Evolutionary conservation across 1,284 basidiomycete genomes (phyloP), one percentile per base, ranked within the genome.

Genomic region (Hymenochaete sp.): DNA sequence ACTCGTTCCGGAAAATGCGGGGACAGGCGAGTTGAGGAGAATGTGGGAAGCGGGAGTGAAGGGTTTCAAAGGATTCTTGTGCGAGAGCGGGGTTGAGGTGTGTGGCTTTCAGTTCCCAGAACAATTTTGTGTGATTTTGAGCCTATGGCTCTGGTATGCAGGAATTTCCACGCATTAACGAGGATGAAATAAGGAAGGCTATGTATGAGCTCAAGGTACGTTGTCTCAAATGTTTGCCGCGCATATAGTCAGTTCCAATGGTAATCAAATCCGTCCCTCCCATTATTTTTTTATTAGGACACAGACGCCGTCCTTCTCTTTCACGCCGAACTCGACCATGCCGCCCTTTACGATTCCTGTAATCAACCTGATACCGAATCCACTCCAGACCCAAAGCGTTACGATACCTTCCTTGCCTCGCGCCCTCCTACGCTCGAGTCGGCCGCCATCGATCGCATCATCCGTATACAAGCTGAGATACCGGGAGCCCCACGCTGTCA

Each of bases 1-100:
- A 3, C 82, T 89, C 31, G 83, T 96, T 44, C 93, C 93, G 3
- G 82, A 80, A 4, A 95, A 97, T 66, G 73, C 86, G 65, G 87
- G 78, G 51, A 48, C n/a, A n/a, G 58, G 65, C 43, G 70, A 90
- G 55, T 70, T 93, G 36, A 54, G 58, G 45, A 77, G 81, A 3
- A 68, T 96, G 26, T 66, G 92, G 11, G 62, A 75, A 22, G 75
- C 75, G 29, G 92, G 93, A 5, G 85, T 93, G 21, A 88, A 83
- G 63, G 93, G 93, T 0, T 96, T 96, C 72, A 96, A 96, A 62
- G 95, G 91, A 60, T 96, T 96, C 63, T 67, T 96, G 55, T 93
- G 93, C 54, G 82, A 93, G 52, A 93, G 89, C 55, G 92, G 93
- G 27, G 90, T 96, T 11, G 85, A 93, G 55, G 88, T 90, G 56